phyloP scores from a whole-genome alignment of 192 early-diverging fungal species.

The Pilaira anomala region DNA sequence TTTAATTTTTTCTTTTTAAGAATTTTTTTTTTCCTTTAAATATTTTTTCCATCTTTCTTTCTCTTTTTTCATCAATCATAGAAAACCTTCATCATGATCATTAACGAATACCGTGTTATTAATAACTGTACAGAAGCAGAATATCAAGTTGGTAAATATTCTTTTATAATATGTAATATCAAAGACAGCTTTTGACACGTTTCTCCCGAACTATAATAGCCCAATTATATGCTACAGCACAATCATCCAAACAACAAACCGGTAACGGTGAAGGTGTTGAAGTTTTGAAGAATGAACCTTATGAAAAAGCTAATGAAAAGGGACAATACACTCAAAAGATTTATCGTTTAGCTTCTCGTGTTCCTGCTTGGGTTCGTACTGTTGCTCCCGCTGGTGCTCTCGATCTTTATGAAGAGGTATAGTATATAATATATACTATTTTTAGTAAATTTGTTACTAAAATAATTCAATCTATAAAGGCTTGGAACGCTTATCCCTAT shows the following conservation, averaged over 20 bases:
- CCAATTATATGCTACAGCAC: constrained; percentile 74
- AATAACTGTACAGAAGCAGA: constrained; percentile 75
- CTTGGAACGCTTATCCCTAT: constrained; percentile 83
- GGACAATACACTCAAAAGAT: constrained; percentile 84
- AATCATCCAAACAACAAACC: constrained; percentile 75
- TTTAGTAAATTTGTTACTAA: neutral
- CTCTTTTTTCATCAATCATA: too few relatives aligned
- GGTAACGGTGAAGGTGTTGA: constrained; percentile 81
- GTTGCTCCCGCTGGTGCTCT: constrained; percentile 64
- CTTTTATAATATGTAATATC: too few relatives aligned
- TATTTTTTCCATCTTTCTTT: too few relatives aligned
- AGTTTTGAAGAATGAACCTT: constrained; percentile 74
- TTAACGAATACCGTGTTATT: constrained; percentile 73
- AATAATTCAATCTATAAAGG: constrained; percentile 22
- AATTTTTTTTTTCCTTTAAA: too few relatives aligned
- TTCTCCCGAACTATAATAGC: constrained; percentile 25
- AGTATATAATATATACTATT: neutral
- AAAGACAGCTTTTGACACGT: neutral
- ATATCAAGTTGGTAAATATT: constrained; percentile 54
- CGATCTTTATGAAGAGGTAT: constrained; percentile 66
- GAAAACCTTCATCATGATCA: constrained; percentile 42
- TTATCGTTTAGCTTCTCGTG: constrained; percentile 49
- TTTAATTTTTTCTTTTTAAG: too few relatives aligned
- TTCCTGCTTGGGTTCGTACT: constrained; percentile 58
- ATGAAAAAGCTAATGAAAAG: constrained; percentile 66